These are phyloP conservation scores for Linnemannia exigua DNA, from an alignment of 192 early-diverging fungal species.

Conservation along the genomic window DNA sequence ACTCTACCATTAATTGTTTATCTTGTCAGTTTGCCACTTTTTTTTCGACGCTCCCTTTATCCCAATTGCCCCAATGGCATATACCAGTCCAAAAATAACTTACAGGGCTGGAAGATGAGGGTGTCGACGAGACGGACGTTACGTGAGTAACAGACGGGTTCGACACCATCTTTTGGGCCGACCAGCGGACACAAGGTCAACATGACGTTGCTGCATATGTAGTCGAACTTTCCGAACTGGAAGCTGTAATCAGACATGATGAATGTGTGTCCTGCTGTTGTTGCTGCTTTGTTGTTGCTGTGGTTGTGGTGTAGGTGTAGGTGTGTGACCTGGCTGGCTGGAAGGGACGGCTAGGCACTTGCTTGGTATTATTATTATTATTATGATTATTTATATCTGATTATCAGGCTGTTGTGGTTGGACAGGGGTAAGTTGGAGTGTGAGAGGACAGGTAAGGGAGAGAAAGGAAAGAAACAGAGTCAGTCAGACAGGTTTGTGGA, in stretches of 20 bases:
- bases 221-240: constrained; percentile 91
- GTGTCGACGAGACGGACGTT: constrained; percentile 91
- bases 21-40: too few species aligned
- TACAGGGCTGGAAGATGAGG: constrained; percentile 93
- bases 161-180: constrained; percentile 79
- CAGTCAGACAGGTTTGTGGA: not conserved
- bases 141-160: constrained; percentile 94
- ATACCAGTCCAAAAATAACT: constrained; percentile 8
- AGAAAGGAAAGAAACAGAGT: not conserved
- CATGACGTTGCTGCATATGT: constrained; percentile 87
- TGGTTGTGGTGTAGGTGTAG: not conserved
- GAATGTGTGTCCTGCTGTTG: not conserved
- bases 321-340: not conserved
- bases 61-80: too few species aligned
- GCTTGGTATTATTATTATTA: not conserved
- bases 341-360: not conserved
- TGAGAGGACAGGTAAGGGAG: not conserved
- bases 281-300: not conserved
- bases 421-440: not conserved
- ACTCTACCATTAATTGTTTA: too few species aligned
- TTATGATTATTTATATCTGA: not conserved
- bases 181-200: constrained; percentile 94
- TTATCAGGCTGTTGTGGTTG: not conserved
- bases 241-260: constrained; percentile 27
- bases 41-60: too few species aligned